phyloP scores from a whole-genome alignment of 2,329 filamentous ascomycete species.

The Ophiostoma sp. region DNA sequence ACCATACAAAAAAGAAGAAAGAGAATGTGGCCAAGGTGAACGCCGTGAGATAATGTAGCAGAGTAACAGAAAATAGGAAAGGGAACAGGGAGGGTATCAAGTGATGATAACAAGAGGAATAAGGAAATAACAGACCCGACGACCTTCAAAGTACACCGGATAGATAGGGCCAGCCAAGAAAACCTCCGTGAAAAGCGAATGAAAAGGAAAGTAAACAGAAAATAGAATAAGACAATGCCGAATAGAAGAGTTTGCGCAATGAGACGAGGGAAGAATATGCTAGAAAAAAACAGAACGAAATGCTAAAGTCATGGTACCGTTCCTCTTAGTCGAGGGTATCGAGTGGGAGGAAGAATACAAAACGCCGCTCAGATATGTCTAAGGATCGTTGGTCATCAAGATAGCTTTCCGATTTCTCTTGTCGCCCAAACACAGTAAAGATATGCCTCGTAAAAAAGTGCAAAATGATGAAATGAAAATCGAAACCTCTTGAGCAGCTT shows the following conservation, averaged over 20 bases:
- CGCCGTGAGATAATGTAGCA: background rate
- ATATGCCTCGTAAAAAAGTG: background rate
- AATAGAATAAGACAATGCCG: slow-evolving; percentile 3
- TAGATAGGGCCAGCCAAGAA: slow-evolving; percentile 14
- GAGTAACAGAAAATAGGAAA: background rate
- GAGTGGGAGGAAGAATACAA: background rate
- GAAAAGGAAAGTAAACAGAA: background rate
- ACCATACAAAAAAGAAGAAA: background rate
- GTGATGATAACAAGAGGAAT: slow-evolving; percentile 1
- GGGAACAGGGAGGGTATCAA: slow-evolving; percentile 2
- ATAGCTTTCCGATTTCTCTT: background rate
- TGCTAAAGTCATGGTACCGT: background rate
- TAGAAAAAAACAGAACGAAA: background rate
- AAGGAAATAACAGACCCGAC: slow-evolving; percentile 7
- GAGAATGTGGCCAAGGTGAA: background rate
- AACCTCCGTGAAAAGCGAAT: slow-evolving; percentile 12
- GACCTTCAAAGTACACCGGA: background rate
- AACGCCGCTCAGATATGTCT: background rate
- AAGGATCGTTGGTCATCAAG: background rate
- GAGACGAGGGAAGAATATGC: slow-evolving; percentile 10
- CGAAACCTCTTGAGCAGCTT: slow-evolving; percentile 7
- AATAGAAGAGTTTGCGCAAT: background rate
- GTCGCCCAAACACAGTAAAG: background rate
- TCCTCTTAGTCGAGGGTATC: background rate
- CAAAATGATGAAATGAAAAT: slow-evolving; percentile 13